Base-by-base conservation (phyloP, 306 rosid genomes). In the Cucurbita maxima region DNA sequence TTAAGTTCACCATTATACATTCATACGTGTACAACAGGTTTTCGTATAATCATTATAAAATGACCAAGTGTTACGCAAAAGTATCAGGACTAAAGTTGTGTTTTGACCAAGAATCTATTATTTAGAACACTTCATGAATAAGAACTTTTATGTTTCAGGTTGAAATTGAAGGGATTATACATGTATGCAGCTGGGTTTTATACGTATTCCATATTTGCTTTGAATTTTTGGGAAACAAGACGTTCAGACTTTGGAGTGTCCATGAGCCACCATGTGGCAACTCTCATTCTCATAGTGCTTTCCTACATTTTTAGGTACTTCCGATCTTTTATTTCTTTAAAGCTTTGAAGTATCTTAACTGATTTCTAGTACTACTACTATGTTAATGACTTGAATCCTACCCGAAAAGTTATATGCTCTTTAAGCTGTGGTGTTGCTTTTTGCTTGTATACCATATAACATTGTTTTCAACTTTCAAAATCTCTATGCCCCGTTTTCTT, bases 171-270 rank as follows among this genome's bases (percentile, higher is more conserved):
- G 86, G 94, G 81, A 47, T 34, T 87, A 16, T 94, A 94, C 75
- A 87, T 94, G 95, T 94, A 78, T 87, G 83, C 80, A 41, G 98
- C 89, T 79, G 98, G 98, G 72, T 94, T 94, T 84, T 94, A 90
- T 81, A 63, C 89, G 5, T 94, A 94, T 81, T 94, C 98, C 79
- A 86, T 94, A 82, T 90, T 94, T 81, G 98, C 98, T 71, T 86
- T 94, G 83, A 75, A 90, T 57, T 90, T 89, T 76, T 94, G 96
- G 98, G 98, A 94, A 82, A 94, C 98, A 19, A 86, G 88, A 87
- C 96, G 98, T 77, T 86, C 98, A 0, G 98, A 94, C 86, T 94
- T 94, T 72, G 89, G 88, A 71, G 86, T 94, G 76, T 94, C 98
- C 53, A 94, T 94, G 98, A 52, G 86, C 81, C 98, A 94, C 82